Conservation (phyloP, 75 land plant species). For the Ceratopteris richardii region DNA sequence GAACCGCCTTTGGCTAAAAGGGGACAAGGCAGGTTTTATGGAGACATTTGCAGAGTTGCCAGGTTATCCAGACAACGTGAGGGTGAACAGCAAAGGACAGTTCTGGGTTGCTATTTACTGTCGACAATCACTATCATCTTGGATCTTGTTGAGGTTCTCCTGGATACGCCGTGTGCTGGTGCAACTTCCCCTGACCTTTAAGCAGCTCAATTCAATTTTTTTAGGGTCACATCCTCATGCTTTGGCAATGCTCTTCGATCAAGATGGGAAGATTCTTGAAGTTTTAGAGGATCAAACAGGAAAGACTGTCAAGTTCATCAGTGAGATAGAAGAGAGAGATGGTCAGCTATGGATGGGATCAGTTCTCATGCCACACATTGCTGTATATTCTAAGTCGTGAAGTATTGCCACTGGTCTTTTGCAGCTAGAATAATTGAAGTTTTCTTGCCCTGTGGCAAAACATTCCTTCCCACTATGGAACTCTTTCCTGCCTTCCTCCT, state of each 20-base stretch:
- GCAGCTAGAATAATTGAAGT: too few species aligned
- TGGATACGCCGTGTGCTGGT: conserved; percentile 17
- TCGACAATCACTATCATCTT: conserved; percentile 14
- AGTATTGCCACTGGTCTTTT: too few species aligned
- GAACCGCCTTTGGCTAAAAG: conserved; percentile 45
- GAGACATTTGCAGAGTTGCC: conserved; percentile 49
- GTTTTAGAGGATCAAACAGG: conserved; percentile 34
- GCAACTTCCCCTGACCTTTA: conserved; percentile 16
- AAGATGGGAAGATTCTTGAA: conserved; percentile 42
- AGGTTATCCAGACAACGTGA: conserved; percentile 63
- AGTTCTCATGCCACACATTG: conserved; percentile 35
- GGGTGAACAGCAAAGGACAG: conserved; percentile 43
- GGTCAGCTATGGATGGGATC: conserved; percentile 76
- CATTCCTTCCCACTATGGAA: too few species aligned
- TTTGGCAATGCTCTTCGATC: conserved; percentile 26
- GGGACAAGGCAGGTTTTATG: conserved; percentile 31
- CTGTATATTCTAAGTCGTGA: background rate
- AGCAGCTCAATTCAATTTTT: conserved; percentile 14
- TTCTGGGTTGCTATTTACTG: conserved; percentile 70
- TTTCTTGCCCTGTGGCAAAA: too few species aligned
- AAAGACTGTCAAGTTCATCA: conserved; percentile 21
- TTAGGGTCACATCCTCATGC: conserved; percentile 12
- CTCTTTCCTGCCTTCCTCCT: too few species aligned
- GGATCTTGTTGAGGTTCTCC: conserved; percentile 13
- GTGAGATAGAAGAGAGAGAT: conserved; percentile 59